A percentile compares a stretch with the other conserved stretches of the same genome.
phyloP scores from a whole-genome alignment of 140 eudicot genomes.

The Oenanthe javanica region DNA sequence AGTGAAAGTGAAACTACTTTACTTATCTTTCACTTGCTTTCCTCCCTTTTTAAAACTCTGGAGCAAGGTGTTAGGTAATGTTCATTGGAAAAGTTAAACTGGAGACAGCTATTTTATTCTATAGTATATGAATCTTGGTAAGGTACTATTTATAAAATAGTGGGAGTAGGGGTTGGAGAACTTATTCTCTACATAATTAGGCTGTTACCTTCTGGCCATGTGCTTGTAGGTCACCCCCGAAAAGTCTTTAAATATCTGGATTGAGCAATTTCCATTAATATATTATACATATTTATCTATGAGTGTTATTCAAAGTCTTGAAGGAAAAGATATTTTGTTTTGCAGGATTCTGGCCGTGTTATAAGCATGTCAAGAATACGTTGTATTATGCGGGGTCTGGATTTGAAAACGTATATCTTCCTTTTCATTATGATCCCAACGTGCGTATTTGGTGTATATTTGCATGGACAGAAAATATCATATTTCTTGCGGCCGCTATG shows the following conservation, averaged over 20 bases:
- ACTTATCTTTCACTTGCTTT: too few relatives aligned
- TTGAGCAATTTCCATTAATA: not conserved
- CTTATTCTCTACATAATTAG: constrained; percentile 4
- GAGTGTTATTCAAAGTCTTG: not conserved
- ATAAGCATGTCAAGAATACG: constrained; percentile 55
- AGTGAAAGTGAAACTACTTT: too few relatives aligned
- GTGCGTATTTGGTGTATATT: constrained; percentile 12
- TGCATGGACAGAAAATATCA: constrained; percentile 20
- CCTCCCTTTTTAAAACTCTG: too few relatives aligned
- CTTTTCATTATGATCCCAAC: constrained; percentile 16
- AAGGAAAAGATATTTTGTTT: not conserved
- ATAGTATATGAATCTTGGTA: not conserved
- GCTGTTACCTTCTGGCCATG: not conserved
- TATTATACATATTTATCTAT: not conserved
- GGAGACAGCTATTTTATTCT: not conserved
- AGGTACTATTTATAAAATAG: not conserved
- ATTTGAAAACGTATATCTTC: constrained; percentile 19
- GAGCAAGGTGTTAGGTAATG: too few relatives aligned
- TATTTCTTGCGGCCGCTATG: constrained; percentile 20
- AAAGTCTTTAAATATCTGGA: not conserved
- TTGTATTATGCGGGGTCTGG: constrained; percentile 18
- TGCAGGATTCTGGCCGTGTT: constrained; percentile 53
- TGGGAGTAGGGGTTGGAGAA: not conserved
- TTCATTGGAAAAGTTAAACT: not conserved
- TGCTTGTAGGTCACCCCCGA: not conserved